Evolutionary conservation across 139 green algal species (phyloP), one percentile per base, ranked within the genome.

Genomic region (Edaphochlamys debaryana): DNA sequence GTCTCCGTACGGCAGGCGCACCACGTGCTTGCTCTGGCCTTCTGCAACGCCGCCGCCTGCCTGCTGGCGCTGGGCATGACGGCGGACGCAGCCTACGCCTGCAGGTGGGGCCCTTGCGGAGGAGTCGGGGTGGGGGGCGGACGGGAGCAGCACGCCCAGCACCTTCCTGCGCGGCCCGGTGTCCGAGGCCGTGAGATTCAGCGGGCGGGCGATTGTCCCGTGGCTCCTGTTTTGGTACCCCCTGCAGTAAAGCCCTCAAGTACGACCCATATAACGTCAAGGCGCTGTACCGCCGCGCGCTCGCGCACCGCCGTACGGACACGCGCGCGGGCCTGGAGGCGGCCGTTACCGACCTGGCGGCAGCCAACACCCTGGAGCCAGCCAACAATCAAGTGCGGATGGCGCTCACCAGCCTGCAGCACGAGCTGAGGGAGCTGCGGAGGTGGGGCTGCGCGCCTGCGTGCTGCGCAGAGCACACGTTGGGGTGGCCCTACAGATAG

Each of bases 21-120:
- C 38, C 56, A 75, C n/a, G 50, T 87, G 73, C 19, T 87, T 66
- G 42, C 84, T 22, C 22, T 63, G 19, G 29, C 40, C 27, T 80
- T 89, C 71, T 71, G 70, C 66, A 89, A 89, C 72, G 79, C 79
- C 3, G 85, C 85, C 4, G 54, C 75, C 34, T 89, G 85, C 74
- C 72, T 89, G 60, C 52, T 89, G 36, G 60, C 77, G 73, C 40
- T 80, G 41, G 45, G 34, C 13, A 36, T 68, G 52, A 0, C 37
- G 7, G 50, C 68, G 7, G 85, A 84, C 32, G 85, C 85, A 5
- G 54, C 80, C 19, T 89, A 85, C 45, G 85, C 85, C 4, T 79
- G 74, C 54, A 89, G 62, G 85, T 86, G 36, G 48, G 52, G 0
- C 60, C 11, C 27, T 41, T n/a, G n/a, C n/a, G 72, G 15, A 7